Conservation (phyloP, 371 early-diverging fungal genomes). For the Fennellomyces sp. region DNA sequence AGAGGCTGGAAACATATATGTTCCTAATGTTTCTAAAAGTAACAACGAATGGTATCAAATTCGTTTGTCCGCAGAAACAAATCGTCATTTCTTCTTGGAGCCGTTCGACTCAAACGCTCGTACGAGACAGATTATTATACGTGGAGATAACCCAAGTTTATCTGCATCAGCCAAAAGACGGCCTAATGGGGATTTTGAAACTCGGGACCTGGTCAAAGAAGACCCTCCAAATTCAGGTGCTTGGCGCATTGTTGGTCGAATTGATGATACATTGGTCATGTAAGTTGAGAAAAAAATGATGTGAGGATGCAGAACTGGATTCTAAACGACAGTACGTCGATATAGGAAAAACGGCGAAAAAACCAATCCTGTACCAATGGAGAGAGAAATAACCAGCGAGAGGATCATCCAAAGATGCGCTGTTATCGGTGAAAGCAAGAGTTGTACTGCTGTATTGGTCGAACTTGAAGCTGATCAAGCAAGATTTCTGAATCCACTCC, state of each 20-base stretch:
- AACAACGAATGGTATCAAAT: slow-evolving; percentile 6
- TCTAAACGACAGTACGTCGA: not conserved
- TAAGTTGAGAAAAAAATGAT: slow-evolving; percentile 1
- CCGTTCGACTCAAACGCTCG: not conserved
- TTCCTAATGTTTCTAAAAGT: not conserved
- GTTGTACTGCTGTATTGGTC: slow-evolving; percentile 29
- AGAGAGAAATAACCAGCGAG: slow-evolving; percentile 15
- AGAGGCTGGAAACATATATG: not conserved
- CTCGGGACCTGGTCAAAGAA: slow-evolving; percentile 29
- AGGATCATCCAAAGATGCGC: slow-evolving; percentile 20
- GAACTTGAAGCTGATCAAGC: slow-evolving; percentile 8
- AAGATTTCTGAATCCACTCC: slow-evolving; percentile 8
- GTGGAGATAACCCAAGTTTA: slow-evolving; percentile 3
- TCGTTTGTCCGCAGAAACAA: not conserved
- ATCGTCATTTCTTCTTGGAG: slow-evolving; percentile 3
- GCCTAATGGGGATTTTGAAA: slow-evolving; percentile 28
- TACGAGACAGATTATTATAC: not conserved
- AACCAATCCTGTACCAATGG: slow-evolving; percentile 41
- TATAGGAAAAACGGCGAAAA: slow-evolving; percentile 43
- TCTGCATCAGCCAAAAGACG: slow-evolving; percentile 12
- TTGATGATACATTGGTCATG: slow-evolving; percentile 37
- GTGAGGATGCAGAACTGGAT: not conserved
- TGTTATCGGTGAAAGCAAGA: slow-evolving; percentile 28
- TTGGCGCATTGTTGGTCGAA: slow-evolving; percentile 26
- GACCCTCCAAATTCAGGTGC: slow-evolving; percentile 8